A percentile compares a stretch with the other conserved stretches of the same genome.
These are phyloP conservation scores for Escallonia herrerae DNA, from an alignment of 129 eudicot genomes.

Conservation along the genomic window DNA sequence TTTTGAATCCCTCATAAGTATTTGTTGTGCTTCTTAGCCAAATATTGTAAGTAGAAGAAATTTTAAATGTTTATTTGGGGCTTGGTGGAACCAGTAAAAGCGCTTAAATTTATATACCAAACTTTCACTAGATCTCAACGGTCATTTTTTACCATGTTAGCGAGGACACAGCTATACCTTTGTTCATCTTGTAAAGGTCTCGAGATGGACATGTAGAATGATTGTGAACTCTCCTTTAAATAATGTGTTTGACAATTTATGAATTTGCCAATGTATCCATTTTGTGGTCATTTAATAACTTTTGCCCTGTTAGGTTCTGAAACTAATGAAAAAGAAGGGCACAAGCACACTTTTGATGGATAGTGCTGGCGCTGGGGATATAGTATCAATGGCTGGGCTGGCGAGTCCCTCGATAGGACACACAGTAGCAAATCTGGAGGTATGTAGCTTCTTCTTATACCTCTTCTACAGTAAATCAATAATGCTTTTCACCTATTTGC, in stretches of 20 bases:
- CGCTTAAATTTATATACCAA: no score
- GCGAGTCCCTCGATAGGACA: constrained; percentile 87
- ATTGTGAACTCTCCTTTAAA: no score
- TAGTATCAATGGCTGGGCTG: constrained; percentile 85
- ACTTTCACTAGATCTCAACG: no score
- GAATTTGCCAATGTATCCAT: neutral
- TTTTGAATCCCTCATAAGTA: neutral
- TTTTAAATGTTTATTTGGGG: no score
- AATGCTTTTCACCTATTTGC: neutral
- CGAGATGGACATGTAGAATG: neutral
- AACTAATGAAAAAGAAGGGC: constrained; percentile 83
- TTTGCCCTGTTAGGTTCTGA: constrained; percentile 46
- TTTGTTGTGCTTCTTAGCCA: neutral
- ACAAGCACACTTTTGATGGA: constrained; percentile 56
- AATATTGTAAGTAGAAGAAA: no score
- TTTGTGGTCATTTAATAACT: neutral
- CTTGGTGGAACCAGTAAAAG: neutral
- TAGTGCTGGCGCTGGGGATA: constrained; percentile 97
- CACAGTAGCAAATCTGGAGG: constrained; percentile 82
- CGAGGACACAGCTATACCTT: neutral
- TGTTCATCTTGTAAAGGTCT: neutral
- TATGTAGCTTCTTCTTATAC: constrained; percentile 16
- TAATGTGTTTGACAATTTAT: no score
- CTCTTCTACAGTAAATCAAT: neutral
- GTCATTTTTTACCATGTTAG: neutral